A percentile compares a stretch with the other conserved stretches of the same genome.
These are phyloP conservation scores for Actinomortierella ambigua DNA, from an alignment of 371 early-diverging fungal species.

Conservation along the genomic window DNA sequence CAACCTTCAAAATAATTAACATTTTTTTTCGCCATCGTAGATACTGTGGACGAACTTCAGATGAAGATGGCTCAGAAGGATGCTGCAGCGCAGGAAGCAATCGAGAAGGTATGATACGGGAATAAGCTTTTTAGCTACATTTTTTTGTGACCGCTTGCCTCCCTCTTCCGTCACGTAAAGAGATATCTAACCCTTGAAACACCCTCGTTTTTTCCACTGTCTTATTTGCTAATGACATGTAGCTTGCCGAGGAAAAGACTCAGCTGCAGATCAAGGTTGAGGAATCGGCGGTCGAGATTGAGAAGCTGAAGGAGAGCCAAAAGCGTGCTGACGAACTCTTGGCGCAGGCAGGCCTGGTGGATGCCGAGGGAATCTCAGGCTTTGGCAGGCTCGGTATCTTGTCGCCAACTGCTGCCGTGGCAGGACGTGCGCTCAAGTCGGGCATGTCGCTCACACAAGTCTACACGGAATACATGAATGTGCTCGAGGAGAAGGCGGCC, in stretches of 20 bases:
- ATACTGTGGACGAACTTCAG: constrained; percentile 29
- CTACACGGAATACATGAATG: constrained; percentile 62
- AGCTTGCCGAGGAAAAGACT: constrained; percentile 26
- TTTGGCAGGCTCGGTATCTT: constrained; percentile 44
- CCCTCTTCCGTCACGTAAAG: no score
- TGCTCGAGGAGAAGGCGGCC: constrained; percentile 55
- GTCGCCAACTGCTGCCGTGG: constrained; percentile 65
- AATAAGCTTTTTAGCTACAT: no score
- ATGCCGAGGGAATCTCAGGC: constrained; percentile 14
- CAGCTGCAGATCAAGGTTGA: constrained; percentile 35
- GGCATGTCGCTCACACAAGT: constrained; percentile 69
- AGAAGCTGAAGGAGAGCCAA: constrained; percentile 46
- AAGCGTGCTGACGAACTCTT: constrained; percentile 42
- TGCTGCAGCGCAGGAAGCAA: constrained; percentile 19
- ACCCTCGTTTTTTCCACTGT: no score
- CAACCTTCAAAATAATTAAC: no score
- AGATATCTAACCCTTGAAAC: no score
- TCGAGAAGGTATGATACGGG: neutral
- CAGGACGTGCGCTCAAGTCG: constrained; percentile 52
- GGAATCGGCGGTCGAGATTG: constrained; percentile 35
- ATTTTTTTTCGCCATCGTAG: constrained; percentile 6
- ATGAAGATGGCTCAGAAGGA: constrained; percentile 20
- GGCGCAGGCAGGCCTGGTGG: constrained; percentile 30
- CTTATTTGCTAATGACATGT: no score
- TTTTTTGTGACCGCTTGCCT: no score